These are phyloP conservation scores for Volvox carteri DNA, from an alignment of 163 green algal species.

Conservation along the genomic window DNA sequence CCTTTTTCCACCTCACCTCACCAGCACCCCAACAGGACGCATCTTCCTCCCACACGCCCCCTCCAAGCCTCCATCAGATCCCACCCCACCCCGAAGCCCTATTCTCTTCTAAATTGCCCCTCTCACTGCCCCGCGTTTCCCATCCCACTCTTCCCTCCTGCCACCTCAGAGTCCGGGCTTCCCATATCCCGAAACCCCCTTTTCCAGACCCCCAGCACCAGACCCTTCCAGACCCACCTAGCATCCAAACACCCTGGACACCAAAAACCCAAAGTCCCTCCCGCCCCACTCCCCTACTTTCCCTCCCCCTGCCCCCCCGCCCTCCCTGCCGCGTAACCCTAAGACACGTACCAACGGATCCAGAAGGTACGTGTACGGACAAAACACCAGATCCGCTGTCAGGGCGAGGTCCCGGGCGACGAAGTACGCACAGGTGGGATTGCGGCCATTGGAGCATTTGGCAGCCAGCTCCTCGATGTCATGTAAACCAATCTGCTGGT, in stretches of 20 bases:
- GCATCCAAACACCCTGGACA: too few relatives aligned
- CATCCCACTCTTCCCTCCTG: neutral
- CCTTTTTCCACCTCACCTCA: too few relatives aligned
- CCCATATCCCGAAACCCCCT: neutral
- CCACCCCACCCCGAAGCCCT: too few relatives aligned
- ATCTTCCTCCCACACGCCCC: too few relatives aligned
- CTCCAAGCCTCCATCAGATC: too few relatives aligned
- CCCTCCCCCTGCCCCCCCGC: neutral
- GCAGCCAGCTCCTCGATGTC: conserved; percentile 94
- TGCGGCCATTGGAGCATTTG: conserved; percentile 67
- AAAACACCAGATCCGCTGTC: conserved; percentile 95
- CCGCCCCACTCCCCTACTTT: neutral
- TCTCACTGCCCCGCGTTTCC: too few relatives aligned
- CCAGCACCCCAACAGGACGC: too few relatives aligned
- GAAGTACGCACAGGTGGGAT: conserved; percentile 97
- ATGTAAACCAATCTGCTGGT: conserved; percentile 73
- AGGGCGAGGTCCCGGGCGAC: conserved; percentile 70
- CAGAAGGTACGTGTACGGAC: conserved; percentile 95
- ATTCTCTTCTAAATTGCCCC: too few relatives aligned
- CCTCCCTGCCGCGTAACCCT: neutral
- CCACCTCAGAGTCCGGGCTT: too few relatives aligned
- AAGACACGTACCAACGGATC: conserved; percentile 57
- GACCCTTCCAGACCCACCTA: too few relatives aligned
- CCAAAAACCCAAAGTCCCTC: too few relatives aligned
- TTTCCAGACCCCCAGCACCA: neutral